Evolutionary conservation across 2,329 filamentous ascomycete genomes (phyloP), one percentile per base, ranked within the genome.

Genomic region (Blumeria hordei): DNA sequence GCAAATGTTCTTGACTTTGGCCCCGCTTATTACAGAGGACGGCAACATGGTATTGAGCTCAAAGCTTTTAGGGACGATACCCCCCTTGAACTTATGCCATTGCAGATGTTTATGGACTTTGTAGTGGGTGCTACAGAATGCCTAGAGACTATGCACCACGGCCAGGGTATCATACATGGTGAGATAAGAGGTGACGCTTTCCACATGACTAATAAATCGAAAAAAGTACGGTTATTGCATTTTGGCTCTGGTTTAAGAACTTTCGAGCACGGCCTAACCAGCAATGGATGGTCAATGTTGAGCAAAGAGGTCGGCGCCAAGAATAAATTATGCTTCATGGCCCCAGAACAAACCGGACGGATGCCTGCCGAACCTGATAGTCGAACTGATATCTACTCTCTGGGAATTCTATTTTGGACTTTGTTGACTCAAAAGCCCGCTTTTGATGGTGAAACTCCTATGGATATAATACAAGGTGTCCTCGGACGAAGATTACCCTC

Each of bases 391-490:
- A 93, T 95, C 39, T 95, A 95, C 69, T 88, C 86, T 0, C 71
- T 95, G 0, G 90, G 90, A 3, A 80, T 95, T 37, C 68, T 95
- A 1, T 90, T 94, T 66, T 95, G 87, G 83, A 85, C 78, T 8
- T 76, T 93, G 62, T 71, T 94, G 49, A 84, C 85, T 1, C 86
- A 88, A 28, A 77, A 81, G 62, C 78, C 83, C 3, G 83, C 87
- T 0, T 94, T 92, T 60, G 81, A 82, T 36, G 90, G 86, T 10
- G 75, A 78, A 11, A 82, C 80, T 0, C 85, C 88, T 0, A 76
- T 95, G 56, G 88, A 95, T 63, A 87, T 95, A 47, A 87, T 96
- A 59, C 88, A 95, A 65, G 86, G 81, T 60, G 87, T 95, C 12
- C 73, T 96, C 11, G 81, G 81, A 53, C 82, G 83, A 59, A 80